These are phyloP conservation scores for Aspergillus sparsus DNA, from an alignment of 495 filamentous ascomycete genomes.

Conservation along the genomic window DNA sequence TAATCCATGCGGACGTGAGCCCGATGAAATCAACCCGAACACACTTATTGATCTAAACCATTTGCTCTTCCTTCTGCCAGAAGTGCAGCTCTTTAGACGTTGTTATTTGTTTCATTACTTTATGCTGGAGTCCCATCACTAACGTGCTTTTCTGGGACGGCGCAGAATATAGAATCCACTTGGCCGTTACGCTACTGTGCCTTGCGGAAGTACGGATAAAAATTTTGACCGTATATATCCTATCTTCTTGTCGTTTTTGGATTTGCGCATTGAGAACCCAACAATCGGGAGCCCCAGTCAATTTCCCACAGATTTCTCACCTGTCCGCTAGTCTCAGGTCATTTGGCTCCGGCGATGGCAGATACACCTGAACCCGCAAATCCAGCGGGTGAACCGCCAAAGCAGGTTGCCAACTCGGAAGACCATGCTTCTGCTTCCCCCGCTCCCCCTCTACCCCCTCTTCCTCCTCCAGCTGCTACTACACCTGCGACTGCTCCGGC, in stretches of 20 bases:
- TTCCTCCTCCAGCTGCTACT: too few species aligned
- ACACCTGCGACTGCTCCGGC: too few species aligned
- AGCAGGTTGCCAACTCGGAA: slow-evolving; percentile 24
- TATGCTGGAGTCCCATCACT: slow-evolving; percentile 13
- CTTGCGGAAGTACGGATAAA: slow-evolving; percentile 13
- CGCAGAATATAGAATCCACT: slow-evolving; percentile 13
- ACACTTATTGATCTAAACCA: not conserved
- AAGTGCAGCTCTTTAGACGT: not conserved
- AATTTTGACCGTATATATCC: not conserved
- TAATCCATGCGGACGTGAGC: not conserved
- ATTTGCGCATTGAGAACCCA: not conserved
- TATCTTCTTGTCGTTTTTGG: not conserved
- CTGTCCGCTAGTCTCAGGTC: not conserved
- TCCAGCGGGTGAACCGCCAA: slow-evolving; percentile 34
- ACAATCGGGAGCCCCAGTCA: not conserved
- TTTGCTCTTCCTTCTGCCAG: not conserved
- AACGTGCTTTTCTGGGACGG: slow-evolving; percentile 15
- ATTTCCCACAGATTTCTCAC: not conserved
- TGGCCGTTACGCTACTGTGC: slow-evolving; percentile 5
- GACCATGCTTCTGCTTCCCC: slow-evolving; percentile 1
- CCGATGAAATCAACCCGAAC: not conserved
- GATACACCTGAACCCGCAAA: slow-evolving; percentile 37
- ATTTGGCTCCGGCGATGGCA: slow-evolving; percentile 30
- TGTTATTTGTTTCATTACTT: not conserved
- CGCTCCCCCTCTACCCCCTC: too few species aligned